Percentiles rank a stretch among this genome's conserved stretches.
These are phyloP conservation scores for Marasmius sp. DNA, from an alignment of 1,284 basidiomycete genomes.

Conservation along the genomic window DNA sequence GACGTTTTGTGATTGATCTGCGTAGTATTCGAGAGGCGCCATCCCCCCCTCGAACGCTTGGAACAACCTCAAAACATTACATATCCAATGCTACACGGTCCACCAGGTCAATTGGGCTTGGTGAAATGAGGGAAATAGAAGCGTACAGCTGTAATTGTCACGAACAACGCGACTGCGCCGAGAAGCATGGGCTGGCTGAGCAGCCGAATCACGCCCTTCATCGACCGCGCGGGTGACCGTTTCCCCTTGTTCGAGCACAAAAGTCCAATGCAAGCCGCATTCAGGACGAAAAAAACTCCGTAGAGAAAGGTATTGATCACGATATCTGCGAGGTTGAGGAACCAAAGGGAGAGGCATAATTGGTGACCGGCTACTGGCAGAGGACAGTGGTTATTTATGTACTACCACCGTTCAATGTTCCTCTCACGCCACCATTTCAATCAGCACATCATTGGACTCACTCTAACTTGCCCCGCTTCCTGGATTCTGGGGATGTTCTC, in stretches of 20 bases:
- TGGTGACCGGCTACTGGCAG: background rate
- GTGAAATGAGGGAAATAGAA: background rate
- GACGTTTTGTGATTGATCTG: constrained; percentile 6
- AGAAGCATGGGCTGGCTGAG: background rate
- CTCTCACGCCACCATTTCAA: too few relatives aligned
- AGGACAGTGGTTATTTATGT: too few relatives aligned
- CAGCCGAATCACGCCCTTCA: background rate
- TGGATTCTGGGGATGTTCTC: too few relatives aligned
- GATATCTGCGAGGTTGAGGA: background rate
- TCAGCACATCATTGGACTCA: too few relatives aligned
- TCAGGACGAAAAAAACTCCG: background rate
- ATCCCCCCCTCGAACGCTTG: constrained; percentile 5
- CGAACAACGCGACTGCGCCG: background rate
- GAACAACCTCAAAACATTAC: constrained; percentile 6
- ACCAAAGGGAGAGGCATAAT: background rate
- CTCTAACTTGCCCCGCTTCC: too few relatives aligned
- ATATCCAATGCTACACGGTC: background rate
- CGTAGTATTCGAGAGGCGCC: constrained; percentile 5
- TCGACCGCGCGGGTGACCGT: background rate
- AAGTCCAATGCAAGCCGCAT: background rate
- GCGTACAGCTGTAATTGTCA: background rate
- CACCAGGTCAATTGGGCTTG: background rate
- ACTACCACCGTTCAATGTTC: too few relatives aligned
- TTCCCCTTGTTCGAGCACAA: background rate
- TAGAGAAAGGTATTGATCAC: background rate